Evolutionary conservation across 352 stramenopile genomes (phyloP).

Genomic region (Phytophthora cryptogea): DNA sequence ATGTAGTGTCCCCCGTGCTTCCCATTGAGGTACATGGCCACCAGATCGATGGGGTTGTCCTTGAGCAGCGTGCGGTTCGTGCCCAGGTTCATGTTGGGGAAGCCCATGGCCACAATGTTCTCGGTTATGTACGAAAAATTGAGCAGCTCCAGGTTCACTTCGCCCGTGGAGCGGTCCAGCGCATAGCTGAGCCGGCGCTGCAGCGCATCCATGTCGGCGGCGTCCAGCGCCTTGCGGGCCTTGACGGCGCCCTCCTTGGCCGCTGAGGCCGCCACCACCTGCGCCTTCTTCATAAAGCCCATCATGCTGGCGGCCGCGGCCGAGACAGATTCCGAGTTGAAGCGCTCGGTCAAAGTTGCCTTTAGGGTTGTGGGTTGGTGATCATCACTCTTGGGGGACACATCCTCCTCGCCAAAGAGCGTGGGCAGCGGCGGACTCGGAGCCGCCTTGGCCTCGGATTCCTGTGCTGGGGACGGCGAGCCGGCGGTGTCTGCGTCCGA

Average conservation of each 20-base stretch:
- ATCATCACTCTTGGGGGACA: slow-evolving; percentile 39
- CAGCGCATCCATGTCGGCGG: slow-evolving; percentile 86
- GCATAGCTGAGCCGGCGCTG: slow-evolving; percentile 81
- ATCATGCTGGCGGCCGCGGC: slow-evolving; percentile 76
- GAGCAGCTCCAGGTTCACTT: slow-evolving; percentile 86
- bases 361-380: slow-evolving; percentile 56
- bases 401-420: slow-evolving; percentile 35
- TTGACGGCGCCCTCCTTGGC: slow-evolving; percentile 81
- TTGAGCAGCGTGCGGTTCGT: slow-evolving; percentile 75
- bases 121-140: slow-evolving; percentile 93
- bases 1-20: slow-evolving; percentile 96
- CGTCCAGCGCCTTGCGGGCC: slow-evolving; percentile 79
- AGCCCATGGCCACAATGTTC: slow-evolving; percentile 91
- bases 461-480: slow-evolving; percentile 18
- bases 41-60: slow-evolving; percentile 90
- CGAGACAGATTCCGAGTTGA: slow-evolving; percentile 74
- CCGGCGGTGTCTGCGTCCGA: slow-evolving; percentile 14
- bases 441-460: slow-evolving; percentile 13
- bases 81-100: slow-evolving; percentile 87
- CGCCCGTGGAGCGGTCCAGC: slow-evolving; percentile 74
- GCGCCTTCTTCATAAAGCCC: slow-evolving; percentile 85
- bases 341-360: slow-evolving; percentile 57
- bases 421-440: slow-evolving; percentile 13
- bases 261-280: slow-evolving; percentile 70
- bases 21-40: slow-evolving; percentile 94